These are phyloP conservation scores for Entamoeba invadens DNA, from an alignment of 208 protist genomes.

Conservation along the genomic window DNA sequence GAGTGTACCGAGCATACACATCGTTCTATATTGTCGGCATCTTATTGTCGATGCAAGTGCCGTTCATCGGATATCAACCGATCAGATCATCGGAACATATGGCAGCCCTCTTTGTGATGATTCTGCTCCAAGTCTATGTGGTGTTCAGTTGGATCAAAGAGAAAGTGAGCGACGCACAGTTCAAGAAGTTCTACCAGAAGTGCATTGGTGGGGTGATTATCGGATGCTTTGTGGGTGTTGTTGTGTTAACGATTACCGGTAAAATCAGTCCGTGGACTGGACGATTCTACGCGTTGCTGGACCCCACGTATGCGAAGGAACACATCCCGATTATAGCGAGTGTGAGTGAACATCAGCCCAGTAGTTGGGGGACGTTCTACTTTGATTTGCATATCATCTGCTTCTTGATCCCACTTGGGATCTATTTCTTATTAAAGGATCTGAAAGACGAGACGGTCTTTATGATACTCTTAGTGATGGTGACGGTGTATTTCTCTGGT, in stretches of 20 bases:
- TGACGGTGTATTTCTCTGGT: slow-evolving; percentile 63
- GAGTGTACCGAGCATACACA: slow-evolving; percentile 72
- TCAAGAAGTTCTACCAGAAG: slow-evolving; percentile 27
- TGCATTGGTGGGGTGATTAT: slow-evolving; percentile 17
- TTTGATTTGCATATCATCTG: slow-evolving; percentile 65
- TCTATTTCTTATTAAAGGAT: slow-evolving; percentile 61
- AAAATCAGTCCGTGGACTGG: slow-evolving; percentile 43
- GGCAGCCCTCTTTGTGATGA: slow-evolving; percentile 60
- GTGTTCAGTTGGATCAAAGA: slow-evolving; percentile 46
- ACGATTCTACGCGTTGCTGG: slow-evolving; percentile 65
- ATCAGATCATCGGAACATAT: slow-evolving; percentile 77
- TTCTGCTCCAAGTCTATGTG: slow-evolving; percentile 49
- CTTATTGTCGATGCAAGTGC: slow-evolving; percentile 64
- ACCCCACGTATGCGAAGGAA: slow-evolving; percentile 67
- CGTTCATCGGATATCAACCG: slow-evolving; percentile 71
- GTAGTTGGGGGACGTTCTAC: slow-evolving; percentile 69
- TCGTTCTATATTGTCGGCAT: slow-evolving; percentile 76
- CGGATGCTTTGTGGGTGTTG: slow-evolving; percentile 9
- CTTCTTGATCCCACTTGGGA: slow-evolving; percentile 59
- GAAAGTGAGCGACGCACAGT: slow-evolving; percentile 29
- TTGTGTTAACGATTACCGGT: slow-evolving; percentile 12
- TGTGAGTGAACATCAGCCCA: slow-evolving; percentile 78
- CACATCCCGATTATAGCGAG: slow-evolving; percentile 76
- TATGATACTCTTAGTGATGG: slow-evolving; percentile 59
- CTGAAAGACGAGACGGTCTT: slow-evolving; percentile 57